phyloP scores from a whole-genome alignment of 2,329 filamentous ascomycete genomes.

The Phyllosticta capitalensis region DNA sequence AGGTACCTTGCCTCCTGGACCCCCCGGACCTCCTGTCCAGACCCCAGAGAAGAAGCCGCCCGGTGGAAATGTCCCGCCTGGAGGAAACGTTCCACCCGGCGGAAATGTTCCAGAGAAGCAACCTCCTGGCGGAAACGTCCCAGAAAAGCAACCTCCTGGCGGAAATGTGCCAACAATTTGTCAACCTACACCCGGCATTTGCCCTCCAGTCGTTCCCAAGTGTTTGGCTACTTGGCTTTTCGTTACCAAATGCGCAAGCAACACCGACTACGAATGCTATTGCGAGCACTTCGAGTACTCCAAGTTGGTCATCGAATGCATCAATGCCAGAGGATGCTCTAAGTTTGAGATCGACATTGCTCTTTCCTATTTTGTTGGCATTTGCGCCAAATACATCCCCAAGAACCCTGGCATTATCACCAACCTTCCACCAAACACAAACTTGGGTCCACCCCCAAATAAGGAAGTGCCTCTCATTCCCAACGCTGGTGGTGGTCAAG shows the following conservation, averaged over 20 bases:
- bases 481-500: neutral
- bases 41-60: no score
- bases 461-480: constrained; percentile 31
- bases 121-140: no score
- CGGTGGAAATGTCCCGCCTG: no score
- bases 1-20: constrained; percentile 11
- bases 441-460: constrained; percentile 29
- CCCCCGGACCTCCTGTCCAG: constrained; percentile 14
- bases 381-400: constrained; percentile 68
- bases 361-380: constrained; percentile 78
- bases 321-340: constrained; percentile 64
- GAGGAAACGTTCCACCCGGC: no score
- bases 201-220: constrained; percentile 67
- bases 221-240: constrained; percentile 86
- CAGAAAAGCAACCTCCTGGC: no score
- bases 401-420: constrained; percentile 81
- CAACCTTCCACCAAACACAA: constrained; percentile 54
- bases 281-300: constrained; percentile 73
- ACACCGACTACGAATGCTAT: constrained; percentile 77
- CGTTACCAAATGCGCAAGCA: constrained; percentile 67
- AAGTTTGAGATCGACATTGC: constrained; percentile 59
- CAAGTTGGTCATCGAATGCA: constrained; percentile 68
- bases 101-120: no score
- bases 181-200: constrained; percentile 20
- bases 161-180: neutral